Conservation (phyloP, 192 early-diverging fungal species). For the Chytriomyces sp. region DNA sequence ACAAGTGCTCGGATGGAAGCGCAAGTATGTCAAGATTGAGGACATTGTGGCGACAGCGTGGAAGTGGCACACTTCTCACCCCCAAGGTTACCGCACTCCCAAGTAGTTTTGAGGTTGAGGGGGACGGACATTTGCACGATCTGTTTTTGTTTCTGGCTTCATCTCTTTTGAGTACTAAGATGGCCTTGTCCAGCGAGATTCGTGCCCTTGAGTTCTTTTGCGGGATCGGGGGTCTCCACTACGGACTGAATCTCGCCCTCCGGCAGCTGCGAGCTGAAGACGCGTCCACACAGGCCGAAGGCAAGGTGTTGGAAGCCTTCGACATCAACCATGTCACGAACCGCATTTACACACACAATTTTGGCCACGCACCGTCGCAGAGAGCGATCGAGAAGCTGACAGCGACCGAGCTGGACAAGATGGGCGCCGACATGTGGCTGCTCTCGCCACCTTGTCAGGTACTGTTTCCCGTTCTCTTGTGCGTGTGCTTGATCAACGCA, state of each 20-base stretch:
- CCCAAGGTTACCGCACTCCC: constrained; percentile 32
- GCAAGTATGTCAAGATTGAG: constrained; percentile 49
- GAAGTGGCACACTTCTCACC: constrained; percentile 54
- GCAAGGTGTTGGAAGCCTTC: constrained; percentile 77
- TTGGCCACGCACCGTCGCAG: constrained; percentile 34
- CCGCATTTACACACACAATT: constrained; percentile 46
- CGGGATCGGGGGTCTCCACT: constrained; percentile 61
- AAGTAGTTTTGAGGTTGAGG: not conserved
- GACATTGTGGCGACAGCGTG: constrained; percentile 55
- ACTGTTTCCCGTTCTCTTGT: constrained; percentile 47
- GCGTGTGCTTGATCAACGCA: constrained; percentile 16
- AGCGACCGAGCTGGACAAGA: constrained; percentile 53
- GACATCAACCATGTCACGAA: constrained; percentile 93
- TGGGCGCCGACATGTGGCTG: constrained; percentile 81
- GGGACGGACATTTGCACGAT: not conserved
- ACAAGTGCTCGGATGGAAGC: constrained; percentile 52
- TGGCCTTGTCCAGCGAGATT: constrained; percentile 34
- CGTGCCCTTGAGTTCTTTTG: constrained; percentile 66
- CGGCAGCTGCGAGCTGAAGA: constrained; percentile 53
- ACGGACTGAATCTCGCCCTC: constrained; percentile 55
- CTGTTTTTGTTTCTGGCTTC: not conserved
- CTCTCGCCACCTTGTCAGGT: constrained; percentile 88
- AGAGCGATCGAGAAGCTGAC: constrained; percentile 55
- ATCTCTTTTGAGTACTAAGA: no score
- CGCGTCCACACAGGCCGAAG: not conserved